Base-by-base conservation (phyloP, 108 stramenopile species). In the Aurantiochytrium sp. region DNA sequence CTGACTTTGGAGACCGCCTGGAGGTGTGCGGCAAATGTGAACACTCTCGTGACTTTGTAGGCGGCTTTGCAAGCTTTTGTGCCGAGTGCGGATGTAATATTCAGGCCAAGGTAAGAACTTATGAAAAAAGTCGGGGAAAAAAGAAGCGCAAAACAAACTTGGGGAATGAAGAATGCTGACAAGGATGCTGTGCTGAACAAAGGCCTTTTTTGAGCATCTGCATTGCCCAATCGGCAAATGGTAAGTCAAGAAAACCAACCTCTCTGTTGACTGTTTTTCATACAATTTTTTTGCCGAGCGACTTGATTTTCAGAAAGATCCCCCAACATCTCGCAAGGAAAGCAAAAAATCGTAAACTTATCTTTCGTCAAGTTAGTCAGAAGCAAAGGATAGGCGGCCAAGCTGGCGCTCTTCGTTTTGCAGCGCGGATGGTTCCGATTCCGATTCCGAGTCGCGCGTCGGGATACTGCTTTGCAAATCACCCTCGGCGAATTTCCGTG, bases 161-260 rank as follows among this genome's bases (percentile, higher is more conserved):
- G 35, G 35, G 35, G 0, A 35, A 35, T 35, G 35, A 35, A 35
- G 35, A 35, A 0, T 35, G 35, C 35, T 35, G 35, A 35, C 35
- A 35, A 35, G 1, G 35, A 35, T 35, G 35, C 2, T 35, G 35
- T 35, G 35, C 35, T 35, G 35, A 1, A 35, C 35, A 35, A 35
- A 69, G 64, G 76, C 76, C 2, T 83, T 83, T 45, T 83, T 83
- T 35, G 76, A 83, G 28, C 76, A 83, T 2, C 51, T 83, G 49
- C 76, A 83, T 45, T 83, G 76, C 76, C 76, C 76, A 6, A 83
- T 83, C 45, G 51, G 28, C n/a, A 83, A 83, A 4, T 83, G 76
- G 76, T 83, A 53, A 42, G 29, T 2, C 19, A 72, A 42, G 19
- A 72, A 42, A 0, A 0, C 72, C 1, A 23, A n/a, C 59, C 1